phyloP scores from a whole-genome alignment of 2,329 filamentous ascomycete species.

The Aspergillus texensis region DNA sequence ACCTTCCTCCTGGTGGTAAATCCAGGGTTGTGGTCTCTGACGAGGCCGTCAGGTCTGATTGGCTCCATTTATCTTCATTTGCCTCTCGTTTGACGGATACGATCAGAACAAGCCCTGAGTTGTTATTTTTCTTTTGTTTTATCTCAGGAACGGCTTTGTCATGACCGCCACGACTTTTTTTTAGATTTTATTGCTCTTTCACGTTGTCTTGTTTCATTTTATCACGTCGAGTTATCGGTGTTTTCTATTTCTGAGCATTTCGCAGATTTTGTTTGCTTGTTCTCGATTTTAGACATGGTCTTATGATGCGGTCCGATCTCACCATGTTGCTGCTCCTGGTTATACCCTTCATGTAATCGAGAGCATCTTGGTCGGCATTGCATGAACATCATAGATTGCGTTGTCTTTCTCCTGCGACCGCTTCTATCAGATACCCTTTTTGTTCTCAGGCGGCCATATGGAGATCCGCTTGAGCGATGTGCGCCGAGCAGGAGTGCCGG shows the following conservation, averaged over 20 bases:
- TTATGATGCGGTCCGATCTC: slow-evolving; percentile 43
- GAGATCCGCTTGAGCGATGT: slow-evolving; percentile 43
- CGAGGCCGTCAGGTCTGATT: slow-evolving; percentile 45
- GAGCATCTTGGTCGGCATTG: slow-evolving; percentile 42
- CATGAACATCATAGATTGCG: slow-evolving; percentile 57
- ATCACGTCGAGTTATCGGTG: slow-evolving; percentile 25
- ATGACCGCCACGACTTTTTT: slow-evolving; percentile 48
- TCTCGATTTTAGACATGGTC: slow-evolving; percentile 39
- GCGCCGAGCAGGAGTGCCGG: slow-evolving; percentile 41
- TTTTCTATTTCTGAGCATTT: slow-evolving; percentile 30
- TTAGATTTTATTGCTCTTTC: slow-evolving; percentile 28
- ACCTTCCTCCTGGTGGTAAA: slow-evolving; percentile 57
- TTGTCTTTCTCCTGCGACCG: slow-evolving; percentile 49
- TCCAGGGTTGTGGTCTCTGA: slow-evolving; percentile 40
- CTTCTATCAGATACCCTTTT: slow-evolving; percentile 52
- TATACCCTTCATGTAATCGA: slow-evolving; percentile 25
- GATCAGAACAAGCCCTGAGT: slow-evolving; percentile 43
- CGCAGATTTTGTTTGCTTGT: slow-evolving; percentile 30
- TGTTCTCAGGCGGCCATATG: slow-evolving; percentile 45
- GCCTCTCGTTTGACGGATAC: slow-evolving; percentile 40
- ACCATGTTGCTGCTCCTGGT: slow-evolving; percentile 32
- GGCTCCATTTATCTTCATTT: slow-evolving; percentile 36
- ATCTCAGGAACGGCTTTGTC: slow-evolving; percentile 47
- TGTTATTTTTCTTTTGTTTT: slow-evolving; percentile 29
- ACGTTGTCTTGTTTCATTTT: slow-evolving; percentile 25